Evolutionary conservation across 345 rosid genomes (phyloP).

Genomic region (Gossypium anomalum): DNA sequence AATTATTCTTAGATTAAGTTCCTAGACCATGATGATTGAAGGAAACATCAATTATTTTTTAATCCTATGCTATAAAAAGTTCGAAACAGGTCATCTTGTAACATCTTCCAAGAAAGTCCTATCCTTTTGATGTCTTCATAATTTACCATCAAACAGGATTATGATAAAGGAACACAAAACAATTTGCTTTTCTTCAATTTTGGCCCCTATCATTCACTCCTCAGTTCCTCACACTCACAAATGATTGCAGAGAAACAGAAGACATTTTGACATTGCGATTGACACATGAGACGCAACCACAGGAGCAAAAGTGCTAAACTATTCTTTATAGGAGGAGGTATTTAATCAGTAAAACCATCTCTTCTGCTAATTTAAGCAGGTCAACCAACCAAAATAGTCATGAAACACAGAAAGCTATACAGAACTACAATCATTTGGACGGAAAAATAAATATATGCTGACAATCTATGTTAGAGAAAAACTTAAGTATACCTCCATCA

Average conservation of each 20-base stretch:
- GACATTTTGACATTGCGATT: not conserved
- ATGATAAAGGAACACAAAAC: not conserved
- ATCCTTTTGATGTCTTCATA: not conserved
- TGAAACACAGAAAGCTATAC: not conserved
- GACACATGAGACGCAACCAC: not conserved
- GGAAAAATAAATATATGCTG: slow-evolving; percentile 2
- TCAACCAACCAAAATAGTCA: not conserved
- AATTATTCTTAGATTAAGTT: not conserved
- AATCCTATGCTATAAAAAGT: not conserved
- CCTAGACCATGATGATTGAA: not conserved
- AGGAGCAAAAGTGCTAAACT: slow-evolving; percentile 6
- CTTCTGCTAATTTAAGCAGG: not conserved
- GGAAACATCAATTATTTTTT: not conserved
- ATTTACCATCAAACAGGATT: not conserved
- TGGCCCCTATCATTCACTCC: not conserved
- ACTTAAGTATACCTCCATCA: slow-evolving; percentile 46
- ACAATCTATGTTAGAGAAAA: slow-evolving; percentile 13
- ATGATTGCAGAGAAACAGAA: not conserved
- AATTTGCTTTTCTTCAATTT: not conserved
- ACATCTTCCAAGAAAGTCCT: not conserved
- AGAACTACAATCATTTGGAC: not conserved
- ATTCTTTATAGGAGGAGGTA: not conserved
- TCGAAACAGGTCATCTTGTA: not conserved
- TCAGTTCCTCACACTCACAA: not conserved
- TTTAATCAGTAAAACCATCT: not conserved